Percentiles rank a stretch among this genome's conserved stretches.
These are phyloP conservation scores for Fusarium paranaense DNA, from an alignment of 2,329 filamentous ascomycete species.

Conservation along the genomic window DNA sequence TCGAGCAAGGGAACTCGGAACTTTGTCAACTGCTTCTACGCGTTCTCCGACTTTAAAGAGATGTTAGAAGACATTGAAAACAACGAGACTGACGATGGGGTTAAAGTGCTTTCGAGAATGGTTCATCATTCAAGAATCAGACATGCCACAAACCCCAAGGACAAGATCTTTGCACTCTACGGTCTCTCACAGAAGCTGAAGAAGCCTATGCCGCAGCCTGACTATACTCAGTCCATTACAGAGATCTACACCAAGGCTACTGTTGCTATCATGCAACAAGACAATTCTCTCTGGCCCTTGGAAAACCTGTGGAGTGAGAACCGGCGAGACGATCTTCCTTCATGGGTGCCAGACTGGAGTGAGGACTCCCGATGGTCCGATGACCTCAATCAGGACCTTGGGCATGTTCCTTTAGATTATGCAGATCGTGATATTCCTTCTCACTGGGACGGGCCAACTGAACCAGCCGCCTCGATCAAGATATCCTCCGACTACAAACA, in stretches of 20 bases:
- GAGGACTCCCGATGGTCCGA: neutral
- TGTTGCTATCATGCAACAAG: neutral
- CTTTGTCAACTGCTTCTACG: neutral
- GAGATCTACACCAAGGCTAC: neutral
- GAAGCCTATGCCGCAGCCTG: neutral
- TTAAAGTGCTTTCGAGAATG: neutral
- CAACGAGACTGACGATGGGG: neutral
- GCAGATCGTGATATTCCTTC: neutral
- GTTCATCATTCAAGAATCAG: neutral
- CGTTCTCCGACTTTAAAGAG: neutral
- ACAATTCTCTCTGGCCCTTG: neutral
- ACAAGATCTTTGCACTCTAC: neutral
- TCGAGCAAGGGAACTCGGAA: neutral
- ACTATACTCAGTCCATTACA: neutral
- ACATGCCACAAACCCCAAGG: neutral
- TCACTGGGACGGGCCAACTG: neutral
- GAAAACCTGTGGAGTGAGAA: neutral
- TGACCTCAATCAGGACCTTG: neutral
- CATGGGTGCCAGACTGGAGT: neutral
- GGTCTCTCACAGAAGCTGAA: conserved; percentile 35
- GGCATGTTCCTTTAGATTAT: neutral
- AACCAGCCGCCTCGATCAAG: neutral
- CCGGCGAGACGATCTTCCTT: neutral
- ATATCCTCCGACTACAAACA: neutral
- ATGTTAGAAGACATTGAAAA: neutral